Evolutionary conservation across 2,329 filamentous ascomycete species (phyloP), one percentile per base, ranked within the genome.

Genomic region (Aspergillus neotritici): DNA sequence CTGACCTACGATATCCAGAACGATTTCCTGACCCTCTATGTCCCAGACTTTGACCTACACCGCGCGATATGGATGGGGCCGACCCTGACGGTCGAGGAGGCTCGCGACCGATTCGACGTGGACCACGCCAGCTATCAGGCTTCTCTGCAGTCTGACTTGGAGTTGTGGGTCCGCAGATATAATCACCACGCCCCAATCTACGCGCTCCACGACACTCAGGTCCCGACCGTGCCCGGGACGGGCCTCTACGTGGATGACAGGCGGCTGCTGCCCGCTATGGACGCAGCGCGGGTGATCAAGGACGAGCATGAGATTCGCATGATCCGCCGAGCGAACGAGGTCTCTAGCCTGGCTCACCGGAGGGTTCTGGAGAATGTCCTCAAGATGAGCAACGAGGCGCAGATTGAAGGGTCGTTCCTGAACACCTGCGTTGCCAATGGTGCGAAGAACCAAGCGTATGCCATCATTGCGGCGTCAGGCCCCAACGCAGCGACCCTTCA

Each of bases 371-470:
- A 78, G 54, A 69, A 68, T 29, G 85, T 84, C 29, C 77, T 74
- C 51, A 70, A 72, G 17, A 86, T 84, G 16, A 73, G 72, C 52
- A 91, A 88, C 57, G 90, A 97, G 73, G 76, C 80, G 29, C 86
- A 96, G 63, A 79, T 96, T 28, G 84, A 94, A 63, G 90, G 82
- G 1, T 68, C 83, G 1, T 95, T 96, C 62, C 66, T 94, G 9
- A 82, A 87, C 61, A 75, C 77, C 25, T 94, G 87, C 63, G 79
- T 93, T 47, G 77, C 82, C 40, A 76, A 83, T 48, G 86, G 86
- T 16, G 84, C 85, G 40, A 84, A 82, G 61, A 82, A 93, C 56
- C 88, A 94, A 72, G 84, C 91, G 1, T 97, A 97, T 67, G 80
- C 86, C 53, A 83, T 84, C 47, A 96, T 97, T 57, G 82, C 93